Base-by-base conservation (phyloP, 129 eudicot species). In the Artemisia argyi region DNA sequence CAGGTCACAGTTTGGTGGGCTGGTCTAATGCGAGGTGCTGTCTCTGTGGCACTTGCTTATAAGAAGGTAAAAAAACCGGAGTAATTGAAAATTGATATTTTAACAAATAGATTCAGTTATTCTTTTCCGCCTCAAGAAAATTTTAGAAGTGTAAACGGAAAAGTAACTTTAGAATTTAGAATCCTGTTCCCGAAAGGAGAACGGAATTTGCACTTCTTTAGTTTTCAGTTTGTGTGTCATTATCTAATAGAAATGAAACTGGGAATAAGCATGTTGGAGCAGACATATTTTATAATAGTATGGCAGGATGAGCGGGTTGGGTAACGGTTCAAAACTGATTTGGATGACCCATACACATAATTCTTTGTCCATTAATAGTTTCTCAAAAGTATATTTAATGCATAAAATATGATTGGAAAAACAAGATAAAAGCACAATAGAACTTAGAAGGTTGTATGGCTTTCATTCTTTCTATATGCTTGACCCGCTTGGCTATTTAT, bases 41-140 rank as follows among this genome's bases (percentile, higher is more conserved):
- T 92, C 60, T 92, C 98, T n/a, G 85, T 92, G 77, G 98, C 98
- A 6, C 85, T 92, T 74, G 98, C 98, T 80, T 92, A 92, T 78
- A 89, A 89, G 66, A 88, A 92, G 96, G 97, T 91, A 78, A 55
- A 71, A 66, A 67, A 62, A 65, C 16, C 4, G n/a, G 17, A 32
- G 2, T 11, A 18, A 4, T 51, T 63, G 50, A 26, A 16, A 50
- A 28, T 28, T 61, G 7, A 12, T 47, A 39, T 39, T 39, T 0
- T 39, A 39, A 39, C 46, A 39, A 39, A 8, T 39, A 7, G 46
- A 39, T 39, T 39, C 2, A 7, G 10, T 39, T 39, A 32, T 32
- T 32, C 42, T 32, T 7, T 39, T 39, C 46, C 2, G 46, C 10
- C 44, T 24, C 26, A 22, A 22, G 24, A 22, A 22, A n/a, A n/a